These are phyloP conservation scores for Atalantia buxifolia DNA, from an alignment of 345 rosid genomes.

Conservation along the genomic window DNA sequence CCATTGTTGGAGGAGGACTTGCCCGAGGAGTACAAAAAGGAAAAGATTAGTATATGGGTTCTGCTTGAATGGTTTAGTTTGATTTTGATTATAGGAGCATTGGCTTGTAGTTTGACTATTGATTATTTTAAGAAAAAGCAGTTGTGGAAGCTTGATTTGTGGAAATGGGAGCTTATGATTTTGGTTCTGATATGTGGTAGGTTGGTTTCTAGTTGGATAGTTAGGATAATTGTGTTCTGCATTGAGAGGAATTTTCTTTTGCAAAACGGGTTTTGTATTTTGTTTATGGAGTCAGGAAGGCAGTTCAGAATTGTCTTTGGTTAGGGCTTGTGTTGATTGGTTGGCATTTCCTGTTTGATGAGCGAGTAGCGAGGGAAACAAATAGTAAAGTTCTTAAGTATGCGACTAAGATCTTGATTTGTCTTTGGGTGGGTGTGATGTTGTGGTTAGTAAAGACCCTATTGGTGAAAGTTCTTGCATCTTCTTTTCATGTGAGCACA, in stretches of 20 bases:
- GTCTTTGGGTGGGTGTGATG: slow-evolving; percentile 64
- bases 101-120: slow-evolving; percentile 53
- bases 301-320: slow-evolving; percentile 93
- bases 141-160: slow-evolving; percentile 54
- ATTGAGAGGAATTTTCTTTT: slow-evolving; percentile 72
- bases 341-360: slow-evolving; percentile 77
- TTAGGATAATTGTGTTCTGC: slow-evolving; percentile 55
- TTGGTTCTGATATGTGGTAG: slow-evolving; percentile 83
- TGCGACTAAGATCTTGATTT: slow-evolving; percentile 63
- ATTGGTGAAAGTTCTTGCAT: slow-evolving; percentile 87
- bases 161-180: slow-evolving; percentile 90
- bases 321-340: slow-evolving; percentile 71
- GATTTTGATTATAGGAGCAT: slow-evolving; percentile 49
- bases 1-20: slow-evolving; percentile 68
- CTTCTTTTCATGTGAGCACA: slow-evolving; percentile 84
- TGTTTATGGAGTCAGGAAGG: slow-evolving; percentile 71
- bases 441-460: slow-evolving; percentile 82
- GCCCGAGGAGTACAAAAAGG: slow-evolving; percentile 65
- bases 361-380: slow-evolving; percentile 51
- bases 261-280: slow-evolving; percentile 83
- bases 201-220: slow-evolving; percentile 80
- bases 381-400: slow-evolving; percentile 28
- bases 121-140: slow-evolving; percentile 26
- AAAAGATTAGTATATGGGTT: slow-evolving; percentile 33
- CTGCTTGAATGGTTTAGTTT: slow-evolving; percentile 70